phyloP scores from a whole-genome alignment of 371 early-diverging fungal genomes.

The Apophysomyces trapeziformis region DNA sequence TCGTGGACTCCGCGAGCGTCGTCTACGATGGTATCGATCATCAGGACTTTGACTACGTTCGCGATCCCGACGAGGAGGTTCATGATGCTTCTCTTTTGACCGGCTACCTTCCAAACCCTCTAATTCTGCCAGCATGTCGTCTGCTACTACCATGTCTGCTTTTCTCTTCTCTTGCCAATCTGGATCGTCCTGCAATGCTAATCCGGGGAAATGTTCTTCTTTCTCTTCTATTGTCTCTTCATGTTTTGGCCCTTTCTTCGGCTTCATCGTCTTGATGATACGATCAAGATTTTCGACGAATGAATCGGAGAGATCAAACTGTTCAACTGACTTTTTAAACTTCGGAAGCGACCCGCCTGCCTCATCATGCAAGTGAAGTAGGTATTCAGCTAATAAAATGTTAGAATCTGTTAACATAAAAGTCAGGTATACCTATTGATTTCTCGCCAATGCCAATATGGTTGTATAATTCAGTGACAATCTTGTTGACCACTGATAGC shows the following conservation, averaged over 20 bases:
- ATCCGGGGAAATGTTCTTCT: constrained; percentile 78
- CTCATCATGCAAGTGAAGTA: constrained; percentile 75
- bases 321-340: constrained; percentile 77
- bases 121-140: constrained; percentile 62
- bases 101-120: constrained; percentile 48
- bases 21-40: constrained; percentile 24
- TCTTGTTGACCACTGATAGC: constrained; percentile 90
- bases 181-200: constrained; percentile 74
- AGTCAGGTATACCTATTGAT: constrained; percentile 55
- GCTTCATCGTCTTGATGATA: constrained; percentile 85
- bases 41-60: constrained; percentile 34
- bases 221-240: constrained; percentile 47
- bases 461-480: constrained; percentile 89
- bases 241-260: constrained; percentile 47
- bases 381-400: constrained; percentile 68
- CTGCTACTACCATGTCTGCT: constrained; percentile 49
- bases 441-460: constrained; percentile 94
- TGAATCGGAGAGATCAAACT: constrained; percentile 84
- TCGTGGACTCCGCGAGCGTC: constrained; percentile 31
- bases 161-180: constrained; percentile 51
- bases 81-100: constrained; percentile 9
- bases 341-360: constrained; percentile 59
- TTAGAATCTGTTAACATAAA: neutral
- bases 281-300: constrained; percentile 88
- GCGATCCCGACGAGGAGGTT: constrained; percentile 25